Evolutionary conservation across 2,329 filamentous ascomycete species (phyloP).

Genomic region (Colletotrichum camelliae): DNA sequence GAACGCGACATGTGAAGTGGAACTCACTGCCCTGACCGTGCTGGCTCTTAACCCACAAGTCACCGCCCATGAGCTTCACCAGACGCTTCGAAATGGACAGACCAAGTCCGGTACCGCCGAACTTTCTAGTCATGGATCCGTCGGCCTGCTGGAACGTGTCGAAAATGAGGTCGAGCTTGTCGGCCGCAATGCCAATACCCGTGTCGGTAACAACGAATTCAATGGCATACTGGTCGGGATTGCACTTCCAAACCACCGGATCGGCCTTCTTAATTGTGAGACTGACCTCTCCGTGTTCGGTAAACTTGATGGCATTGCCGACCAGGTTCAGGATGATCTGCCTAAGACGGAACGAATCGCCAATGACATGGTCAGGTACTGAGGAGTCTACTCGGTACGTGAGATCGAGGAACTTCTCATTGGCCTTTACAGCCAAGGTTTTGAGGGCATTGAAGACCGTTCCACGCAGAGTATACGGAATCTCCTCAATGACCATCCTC

Average conservation of each 20-base stretch:
- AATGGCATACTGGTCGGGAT: constrained; percentile 83
- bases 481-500: constrained; percentile 97
- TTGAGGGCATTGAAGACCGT: constrained; percentile 98
- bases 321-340: constrained; percentile 98
- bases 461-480: constrained; percentile 91
- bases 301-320: constrained; percentile 99
- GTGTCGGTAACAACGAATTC: constrained; percentile 97
- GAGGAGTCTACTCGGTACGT: constrained; percentile 93
- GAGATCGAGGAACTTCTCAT: constrained; percentile 91
- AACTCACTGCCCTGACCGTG: constrained; percentile 93
- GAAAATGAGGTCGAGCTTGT: constrained; percentile 97
- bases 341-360: constrained; percentile 93
- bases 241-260: constrained; percentile 68
- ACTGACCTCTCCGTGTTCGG: constrained; percentile 94
- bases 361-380: constrained; percentile 93
- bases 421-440: constrained; percentile 94
- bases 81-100: constrained; percentile 94
- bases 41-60: constrained; percentile 94
- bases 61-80: constrained; percentile 94
- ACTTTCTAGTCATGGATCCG: constrained; percentile 93
- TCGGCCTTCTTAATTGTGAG: constrained; percentile 80
- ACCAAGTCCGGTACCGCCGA: constrained; percentile 92
- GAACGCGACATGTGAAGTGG: constrained; percentile 94
- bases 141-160: constrained; percentile 99
- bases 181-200: constrained; percentile 92